Evolutionary conservation across 2,329 filamentous ascomycete genomes (phyloP).

Genomic region (Coniochaeta sp.): DNA sequence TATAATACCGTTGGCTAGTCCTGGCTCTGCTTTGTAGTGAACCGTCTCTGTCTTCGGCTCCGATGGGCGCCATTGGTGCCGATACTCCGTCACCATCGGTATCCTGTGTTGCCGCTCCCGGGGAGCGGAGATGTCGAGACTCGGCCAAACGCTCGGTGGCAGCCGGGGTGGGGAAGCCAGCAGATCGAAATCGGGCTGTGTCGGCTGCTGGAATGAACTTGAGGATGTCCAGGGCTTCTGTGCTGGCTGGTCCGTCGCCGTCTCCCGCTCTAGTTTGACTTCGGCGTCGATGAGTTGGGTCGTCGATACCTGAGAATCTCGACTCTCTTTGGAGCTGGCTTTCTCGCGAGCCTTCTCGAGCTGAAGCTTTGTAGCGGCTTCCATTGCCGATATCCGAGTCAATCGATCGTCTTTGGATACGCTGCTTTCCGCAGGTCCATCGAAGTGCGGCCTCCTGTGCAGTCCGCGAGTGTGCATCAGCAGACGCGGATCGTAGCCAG

Average conservation of each 20-base stretch:
- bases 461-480: constrained; percentile 5
- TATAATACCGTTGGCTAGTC: constrained; percentile 22
- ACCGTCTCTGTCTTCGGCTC: background rate
- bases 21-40: background rate
- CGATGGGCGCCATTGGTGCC: background rate
- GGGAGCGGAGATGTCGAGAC: constrained; percentile 11
- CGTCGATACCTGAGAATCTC: background rate
- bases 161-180: constrained; percentile 17
- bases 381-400: background rate
- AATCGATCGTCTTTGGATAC: constrained; percentile 2
- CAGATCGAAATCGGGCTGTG: constrained; percentile 6
- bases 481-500: constrained; percentile 33
- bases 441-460: constrained; percentile 7
- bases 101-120: background rate
- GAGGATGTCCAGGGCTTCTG: background rate
- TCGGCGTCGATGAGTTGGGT: background rate
- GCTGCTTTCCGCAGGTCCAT: constrained; percentile 8
- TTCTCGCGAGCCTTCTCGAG: constrained; percentile 7
- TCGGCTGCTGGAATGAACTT: background rate
- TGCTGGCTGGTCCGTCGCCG: background rate
- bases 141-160: constrained; percentile 21
- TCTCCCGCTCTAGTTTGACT: background rate
- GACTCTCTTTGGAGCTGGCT: background rate
- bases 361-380: background rate
- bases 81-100: background rate